phyloP scores from a whole-genome alignment of 768 basidiomycete genomes.

The Tulasnella calospora region DNA sequence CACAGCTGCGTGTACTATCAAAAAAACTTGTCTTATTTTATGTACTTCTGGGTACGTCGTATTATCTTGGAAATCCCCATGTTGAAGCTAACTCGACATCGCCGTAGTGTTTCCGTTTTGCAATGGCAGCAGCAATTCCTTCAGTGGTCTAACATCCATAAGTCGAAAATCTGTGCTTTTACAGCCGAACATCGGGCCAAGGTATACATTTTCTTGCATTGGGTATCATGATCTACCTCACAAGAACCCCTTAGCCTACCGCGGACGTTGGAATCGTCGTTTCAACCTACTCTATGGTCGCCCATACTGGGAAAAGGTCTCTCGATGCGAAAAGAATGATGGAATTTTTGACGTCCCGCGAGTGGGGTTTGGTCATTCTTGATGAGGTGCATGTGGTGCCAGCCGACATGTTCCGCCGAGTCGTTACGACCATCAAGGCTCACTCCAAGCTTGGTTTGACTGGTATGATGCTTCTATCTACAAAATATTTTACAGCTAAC shows the following conservation, averaged over 20 bases:
- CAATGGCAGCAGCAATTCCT: constrained; percentile 99
- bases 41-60: constrained; percentile 93
- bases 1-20: constrained; percentile 98
- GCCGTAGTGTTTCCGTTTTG: constrained; percentile 56
- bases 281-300: constrained; percentile 99
- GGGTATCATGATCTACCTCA: background rate
- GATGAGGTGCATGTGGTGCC: constrained; percentile 99
- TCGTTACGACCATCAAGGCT: constrained; percentile 97
- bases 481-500: background rate
- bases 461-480: constrained; percentile 47
- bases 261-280: constrained; percentile 97
- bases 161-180: constrained; percentile 93
- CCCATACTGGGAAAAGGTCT: constrained; percentile 94
- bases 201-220: constrained; percentile 41
- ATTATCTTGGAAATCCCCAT: background rate
- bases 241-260: constrained; percentile 58
- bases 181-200: constrained; percentile 97
- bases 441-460: constrained; percentile 97
- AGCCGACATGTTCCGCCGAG: constrained; percentile 95
- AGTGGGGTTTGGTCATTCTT: constrained; percentile 97
- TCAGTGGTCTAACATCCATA: constrained; percentile 97
- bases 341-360: constrained; percentile 94
- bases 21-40: constrained; percentile 96
- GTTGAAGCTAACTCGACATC: background rate
- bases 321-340: constrained; percentile 99